A percentile compares a stretch with the other conserved stretches of the same genome.
phyloP scores from a whole-genome alignment of 1,284 basidiomycete species.

The Cryptococcus deneoformans region DNA sequence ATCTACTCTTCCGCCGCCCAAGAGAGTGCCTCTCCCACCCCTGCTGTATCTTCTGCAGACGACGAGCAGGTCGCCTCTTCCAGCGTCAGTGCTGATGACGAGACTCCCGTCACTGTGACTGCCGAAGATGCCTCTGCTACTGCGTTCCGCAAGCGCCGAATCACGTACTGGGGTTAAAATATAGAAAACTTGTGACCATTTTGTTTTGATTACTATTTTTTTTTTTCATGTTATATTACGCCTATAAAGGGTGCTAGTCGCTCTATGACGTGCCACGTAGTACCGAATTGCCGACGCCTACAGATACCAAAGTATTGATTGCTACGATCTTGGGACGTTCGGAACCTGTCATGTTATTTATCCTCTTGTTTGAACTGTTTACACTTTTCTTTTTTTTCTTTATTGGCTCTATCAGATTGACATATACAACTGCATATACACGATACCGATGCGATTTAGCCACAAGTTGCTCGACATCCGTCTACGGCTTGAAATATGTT shows the following conservation, averaged over 20 bases:
- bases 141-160: slow-evolving; percentile 11
- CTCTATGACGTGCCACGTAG: background rate
- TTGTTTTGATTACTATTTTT: background rate
- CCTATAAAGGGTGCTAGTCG: slow-evolving; percentile 1
- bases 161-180: slow-evolving; percentile 10
- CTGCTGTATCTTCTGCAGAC: background rate
- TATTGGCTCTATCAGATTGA: background rate
- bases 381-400: background rate
- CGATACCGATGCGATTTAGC: slow-evolving; percentile 12
- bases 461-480: slow-evolving; percentile 36
- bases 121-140: slow-evolving; percentile 13
- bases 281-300: background rate
- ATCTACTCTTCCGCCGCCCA: background rate
- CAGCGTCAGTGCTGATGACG: background rate
- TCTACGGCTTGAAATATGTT: slow-evolving; percentile 24
- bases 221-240: slow-evolving; percentile 5
- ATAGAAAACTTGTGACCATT: background rate
- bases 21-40: slow-evolving; percentile 3
- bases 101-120: slow-evolving; percentile 18
- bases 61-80: background rate
- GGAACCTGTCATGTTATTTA: background rate
- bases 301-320: slow-evolving; percentile 1
- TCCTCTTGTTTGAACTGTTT: background rate
- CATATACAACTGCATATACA: slow-evolving; percentile 1
- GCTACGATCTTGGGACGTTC: background rate